These are phyloP conservation scores for Backusella circina DNA, from an alignment of 192 early-diverging fungal genomes.

Conservation along the genomic window DNA sequence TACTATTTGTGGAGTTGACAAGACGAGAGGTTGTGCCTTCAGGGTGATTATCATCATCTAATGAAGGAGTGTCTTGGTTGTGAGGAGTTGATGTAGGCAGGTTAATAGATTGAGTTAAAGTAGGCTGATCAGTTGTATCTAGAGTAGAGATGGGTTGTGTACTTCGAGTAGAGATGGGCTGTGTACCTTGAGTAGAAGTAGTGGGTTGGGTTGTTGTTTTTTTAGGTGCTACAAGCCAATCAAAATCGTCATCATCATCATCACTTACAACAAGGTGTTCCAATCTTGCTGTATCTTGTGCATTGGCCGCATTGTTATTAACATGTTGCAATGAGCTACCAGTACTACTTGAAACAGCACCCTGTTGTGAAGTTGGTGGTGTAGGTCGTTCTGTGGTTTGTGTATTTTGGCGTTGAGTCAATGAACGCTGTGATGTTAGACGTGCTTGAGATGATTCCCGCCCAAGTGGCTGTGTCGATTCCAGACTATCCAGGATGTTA, in stretches of 20 bases:
- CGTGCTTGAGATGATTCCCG: not conserved
- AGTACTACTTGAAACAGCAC: too few relatives aligned
- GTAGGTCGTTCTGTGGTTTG: not conserved
- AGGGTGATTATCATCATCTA: too few relatives aligned
- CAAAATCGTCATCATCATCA: not conserved
- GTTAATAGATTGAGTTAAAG: too few relatives aligned
- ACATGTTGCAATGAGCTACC: not conserved
- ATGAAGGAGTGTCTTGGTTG: too few relatives aligned
- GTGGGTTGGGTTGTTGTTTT: not conserved
- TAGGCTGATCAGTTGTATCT: too few relatives aligned
- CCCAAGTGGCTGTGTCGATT: not conserved
- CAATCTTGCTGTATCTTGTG: not conserved
- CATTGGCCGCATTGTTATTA: not conserved
- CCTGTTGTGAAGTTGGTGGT: too few relatives aligned
- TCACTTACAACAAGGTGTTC: too few relatives aligned
- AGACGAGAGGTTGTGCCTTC: too few relatives aligned
- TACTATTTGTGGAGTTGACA: too few relatives aligned
- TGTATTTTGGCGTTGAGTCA: not conserved
- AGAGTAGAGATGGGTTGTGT: not conserved
- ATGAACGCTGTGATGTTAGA: not conserved
- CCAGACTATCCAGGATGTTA: not conserved
- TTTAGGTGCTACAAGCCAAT: not conserved
- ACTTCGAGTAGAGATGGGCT: not conserved
- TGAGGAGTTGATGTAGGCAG: too few relatives aligned
- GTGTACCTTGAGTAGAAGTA: too few relatives aligned